Evolutionary conservation across 2,329 filamentous ascomycete genomes (phyloP), one percentile per base, ranked within the genome.

Genomic region (Lachnellula hyalina): DNA sequence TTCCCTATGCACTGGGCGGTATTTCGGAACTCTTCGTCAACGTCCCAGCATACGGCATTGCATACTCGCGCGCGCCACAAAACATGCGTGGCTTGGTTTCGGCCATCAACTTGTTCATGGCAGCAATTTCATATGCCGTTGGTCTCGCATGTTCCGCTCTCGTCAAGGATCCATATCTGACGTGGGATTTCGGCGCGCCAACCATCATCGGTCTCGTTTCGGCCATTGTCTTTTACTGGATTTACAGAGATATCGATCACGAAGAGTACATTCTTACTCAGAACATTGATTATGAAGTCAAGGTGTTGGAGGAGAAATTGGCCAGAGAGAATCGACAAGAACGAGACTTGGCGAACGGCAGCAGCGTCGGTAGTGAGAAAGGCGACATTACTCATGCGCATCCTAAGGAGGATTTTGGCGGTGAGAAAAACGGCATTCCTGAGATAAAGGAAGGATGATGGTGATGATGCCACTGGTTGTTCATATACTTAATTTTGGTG

Each of bases 21-120:
- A 71, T 87, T 42, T 72, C 73, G 3, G 73, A 75, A 51, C 72
- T 87, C 19, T 76, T 77, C 60, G 67, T 76, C 63, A 77, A 77
- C 63, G 75, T 77, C 3, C 74, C 75, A 1, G 77, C 76, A 3
- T 79, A 74, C 63, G 75, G 74, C 55, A 75, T 80, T 54, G 77
- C 77, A 1, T 80, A 79, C 65, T 73, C 76, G 2, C 73, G 75
- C 9, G 73, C 76, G 1, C 77, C 77, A 1, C 66, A 72, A 50
- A 78, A 78, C 65, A 79, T 79, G 77, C 69, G 75, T 54, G 75
- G 76, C 59, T 65, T 78, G 21, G 75, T 79, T 1, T 75, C 75
- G 1, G 74, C 75, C 11, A 66, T 78, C 56, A 77, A 77, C 65
- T 65, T 78, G 6, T 74, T 78, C 67, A 76, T 65, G 62, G 72